A percentile compares a stretch with the other conserved stretches of the same genome.
Conservation (phyloP, 176 grass and related monocot genomes). For the Avena atlantica region DNA sequence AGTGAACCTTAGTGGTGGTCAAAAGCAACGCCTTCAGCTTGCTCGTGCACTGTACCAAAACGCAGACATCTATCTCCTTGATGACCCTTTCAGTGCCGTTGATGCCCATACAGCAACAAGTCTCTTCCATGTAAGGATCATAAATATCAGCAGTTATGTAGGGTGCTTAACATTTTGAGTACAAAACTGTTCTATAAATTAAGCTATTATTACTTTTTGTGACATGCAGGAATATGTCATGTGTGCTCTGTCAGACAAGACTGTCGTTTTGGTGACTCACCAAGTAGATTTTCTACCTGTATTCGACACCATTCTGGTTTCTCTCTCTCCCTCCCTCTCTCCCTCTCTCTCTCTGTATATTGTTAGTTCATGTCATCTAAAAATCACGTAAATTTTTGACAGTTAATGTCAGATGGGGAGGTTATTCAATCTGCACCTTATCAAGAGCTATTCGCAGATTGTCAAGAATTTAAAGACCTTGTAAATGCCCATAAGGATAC, state of each 20-base stretch:
- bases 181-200: no score
- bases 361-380: no score
- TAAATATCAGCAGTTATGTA: no score
- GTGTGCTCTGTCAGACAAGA: conserved; percentile 78
- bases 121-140: conserved; percentile 55
- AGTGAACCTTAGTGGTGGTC: conserved; percentile 86
- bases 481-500: conserved; percentile 79
- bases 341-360: no score
- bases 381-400: conserved; percentile 3
- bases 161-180: no score
- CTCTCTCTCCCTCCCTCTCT: background rate
- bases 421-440: conserved; percentile 69
- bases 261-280: conserved; percentile 81
- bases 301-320: conserved; percentile 80
- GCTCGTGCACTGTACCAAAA: conserved; percentile 89
- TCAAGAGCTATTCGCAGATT: conserved; percentile 58
- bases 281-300: conserved; percentile 91
- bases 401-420: conserved; percentile 85
- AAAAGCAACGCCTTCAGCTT: conserved; percentile 90
- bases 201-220: no score
- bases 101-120: conserved; percentile 88
- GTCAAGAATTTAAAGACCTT: conserved; percentile 80
- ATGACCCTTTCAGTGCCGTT: conserved; percentile 97
- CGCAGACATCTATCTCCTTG: conserved; percentile 85
- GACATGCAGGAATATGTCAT: conserved; percentile 80